Base-by-base conservation (phyloP, 306 rosid species). In the Dicorynia guianensis region DNA sequence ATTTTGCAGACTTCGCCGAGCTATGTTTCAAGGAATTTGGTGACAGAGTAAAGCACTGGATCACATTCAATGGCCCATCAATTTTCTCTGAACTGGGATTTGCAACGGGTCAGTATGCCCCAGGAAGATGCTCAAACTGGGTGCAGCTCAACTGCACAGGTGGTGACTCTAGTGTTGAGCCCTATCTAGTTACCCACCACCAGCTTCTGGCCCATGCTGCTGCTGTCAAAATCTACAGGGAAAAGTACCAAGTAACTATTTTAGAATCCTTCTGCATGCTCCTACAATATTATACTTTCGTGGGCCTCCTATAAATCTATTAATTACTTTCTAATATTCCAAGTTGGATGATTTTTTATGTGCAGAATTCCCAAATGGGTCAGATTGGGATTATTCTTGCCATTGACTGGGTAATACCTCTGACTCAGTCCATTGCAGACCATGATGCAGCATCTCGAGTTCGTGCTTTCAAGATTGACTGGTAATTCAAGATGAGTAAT, bases 181-280 rank as follows among this genome's bases (percentile, higher is more conserved):
- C 89, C 6, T 82, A 85, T 75, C 4, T 76, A 15, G 86, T 55
- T 10, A 25, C 73, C 4, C 89, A 85, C 69, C 36, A 79, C 12
- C 74, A 47, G 47, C 74, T 85, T 79, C 76, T 85, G 7, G 75
- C 85, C 3, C 89, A 85, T 63, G 84, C 89, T 42, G 43, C 87
- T 30, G 83, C 80, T 7, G 81, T 82, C 43, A 69, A 82, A 5
- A 12, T 80, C 34, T 85, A 85, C 4, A 73, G 40, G 71, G 44
- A 76, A 30, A 82, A 82, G 13, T 82, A 76, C 15, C 84, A 79
- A 65, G 89, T 85, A n/a, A 40, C 2, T 1, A 25, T 25, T 25
- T 25, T 25, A 25, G 30, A 25, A 25, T 25, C 30, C 30, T 25
- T 25, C 1, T 25, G 30, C 30, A 25, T 25, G 30, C 30, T 25